Conservation (phyloP, 2,329 filamentous ascomycete genomes). For the Arachnomyces sp. region DNA sequence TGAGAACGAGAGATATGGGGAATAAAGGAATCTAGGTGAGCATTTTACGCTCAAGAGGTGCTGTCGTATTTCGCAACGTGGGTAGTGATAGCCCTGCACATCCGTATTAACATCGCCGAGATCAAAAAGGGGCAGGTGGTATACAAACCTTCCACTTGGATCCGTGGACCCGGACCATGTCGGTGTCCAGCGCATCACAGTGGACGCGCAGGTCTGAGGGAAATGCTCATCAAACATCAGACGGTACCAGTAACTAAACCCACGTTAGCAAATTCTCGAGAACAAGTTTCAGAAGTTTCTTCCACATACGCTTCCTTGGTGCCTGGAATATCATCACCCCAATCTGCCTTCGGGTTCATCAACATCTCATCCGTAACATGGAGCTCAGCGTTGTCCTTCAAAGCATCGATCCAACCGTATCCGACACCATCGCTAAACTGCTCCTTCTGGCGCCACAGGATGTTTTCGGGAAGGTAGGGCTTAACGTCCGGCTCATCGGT, state of each 20-base stretch:
- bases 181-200: constrained; percentile 92
- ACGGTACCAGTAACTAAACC: constrained; percentile 81
- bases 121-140: neutral
- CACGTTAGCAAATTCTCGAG: constrained; percentile 2
- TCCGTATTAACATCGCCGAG: constrained; percentile 6
- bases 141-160: constrained; percentile 73
- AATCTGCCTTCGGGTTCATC: constrained; percentile 95
- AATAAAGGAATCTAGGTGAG: constrained; percentile 2
- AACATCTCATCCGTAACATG: constrained; percentile 95
- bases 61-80: constrained; percentile 67
- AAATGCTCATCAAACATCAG: constrained; percentile 99
- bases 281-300: neutral
- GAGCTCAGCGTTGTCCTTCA: constrained; percentile 88
- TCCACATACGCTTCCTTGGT: constrained; percentile 81
- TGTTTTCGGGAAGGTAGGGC: constrained; percentile 90
- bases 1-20: constrained; percentile 6
- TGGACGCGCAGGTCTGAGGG: constrained; percentile 80
- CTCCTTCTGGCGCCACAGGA: constrained; percentile 98
- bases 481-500: constrained; percentile 70
- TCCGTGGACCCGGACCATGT: constrained; percentile 97
- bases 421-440: constrained; percentile 98
- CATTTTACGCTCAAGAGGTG: constrained; percentile 24
- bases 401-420: constrained; percentile 96
- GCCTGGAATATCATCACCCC: constrained; percentile 87
- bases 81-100: constrained; percentile 61